Evolutionary conservation across 2,329 filamentous ascomycete genomes (phyloP), one percentile per base, ranked within the genome.

Genomic region (Ophiostoma populinum): DNA sequence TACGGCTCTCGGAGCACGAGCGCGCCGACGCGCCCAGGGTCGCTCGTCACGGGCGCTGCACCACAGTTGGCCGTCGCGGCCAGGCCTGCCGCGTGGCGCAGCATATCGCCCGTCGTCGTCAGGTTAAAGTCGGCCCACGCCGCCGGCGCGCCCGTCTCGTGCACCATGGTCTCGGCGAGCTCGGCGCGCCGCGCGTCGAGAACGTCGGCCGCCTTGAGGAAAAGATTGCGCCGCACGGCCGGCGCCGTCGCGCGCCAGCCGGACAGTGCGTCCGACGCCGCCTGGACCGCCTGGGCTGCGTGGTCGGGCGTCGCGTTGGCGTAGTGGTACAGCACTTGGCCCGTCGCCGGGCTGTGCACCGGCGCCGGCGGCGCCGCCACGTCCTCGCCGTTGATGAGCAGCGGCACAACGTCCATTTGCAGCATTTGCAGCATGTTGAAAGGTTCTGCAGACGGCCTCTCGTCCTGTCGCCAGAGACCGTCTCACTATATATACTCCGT

Each of bases 1-100:
- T 71, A 82, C 0, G 83, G 81, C 54, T 87, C 79, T 49, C 73
- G 76, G 43, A 75, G 55, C 7, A 92, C 57, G 43, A 90, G 59
- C 0, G 74, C 80, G 10, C 24, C 33, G 10, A 29, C 10, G 7
- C 13, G 17, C 5, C n/a, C 7, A 7, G 39, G 35, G 13, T 26
- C 18, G 15, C 36, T 17, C 6, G 35, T 38, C 18, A 21, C n/a
- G 12, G 35, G 35, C 13, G 32, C 39, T 4, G 25, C 11, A 8
- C 39, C 39, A 19, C 8, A 16, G 18, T 30, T 32, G 11, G 37
- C 33, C 24, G 42, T 47, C 16, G 43, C 46, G 4, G 63, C 44
- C 18, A 58, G 49, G 2, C 58, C 59, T 1, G 35, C 35, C 7
- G 30, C 53, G 39, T 65, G 61, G 8, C 53, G 44, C 4, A 64